Percentiles rank a stretch among this genome's conserved stretches.
Evolutionary conservation across 306 rosid genomes (phyloP).

Genomic region (Quercus aquifolioides): DNA sequence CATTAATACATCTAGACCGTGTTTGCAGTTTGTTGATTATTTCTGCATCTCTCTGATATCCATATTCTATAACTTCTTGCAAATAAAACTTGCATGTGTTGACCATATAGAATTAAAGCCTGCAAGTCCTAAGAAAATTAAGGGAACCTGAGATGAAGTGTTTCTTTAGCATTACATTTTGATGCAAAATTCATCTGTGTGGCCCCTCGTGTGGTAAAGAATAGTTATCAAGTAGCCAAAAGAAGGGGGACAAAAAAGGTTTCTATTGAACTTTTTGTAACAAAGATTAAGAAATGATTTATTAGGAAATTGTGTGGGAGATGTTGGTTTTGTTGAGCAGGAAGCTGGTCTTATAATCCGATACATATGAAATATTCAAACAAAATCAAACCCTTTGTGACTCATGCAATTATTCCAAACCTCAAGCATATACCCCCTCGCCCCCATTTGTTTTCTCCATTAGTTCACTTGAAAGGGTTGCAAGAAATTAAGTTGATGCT

Average conservation of each 20-base stretch:
- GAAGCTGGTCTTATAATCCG: background rate
- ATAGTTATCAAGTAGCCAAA: conserved; percentile 52
- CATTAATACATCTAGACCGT: background rate
- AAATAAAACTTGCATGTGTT: conserved; percentile 61
- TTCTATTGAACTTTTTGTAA: conserved; percentile 67
- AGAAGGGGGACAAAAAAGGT: conserved; percentile 27
- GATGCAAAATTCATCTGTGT: conserved; percentile 43
- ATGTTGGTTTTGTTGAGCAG: conserved; percentile 38
- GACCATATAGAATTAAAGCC: conserved; percentile 42
- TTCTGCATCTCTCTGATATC: background rate
- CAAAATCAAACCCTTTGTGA: too few relatives aligned
- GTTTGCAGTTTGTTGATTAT: background rate
- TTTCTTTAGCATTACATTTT: conserved; percentile 57
- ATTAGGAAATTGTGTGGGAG: conserved; percentile 69
- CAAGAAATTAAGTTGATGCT: too few relatives aligned
- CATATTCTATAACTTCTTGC: conserved; percentile 12
- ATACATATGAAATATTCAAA: too few relatives aligned
- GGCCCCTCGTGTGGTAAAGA: conserved; percentile 38
- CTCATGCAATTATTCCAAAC: too few relatives aligned
- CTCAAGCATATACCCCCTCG: too few relatives aligned
- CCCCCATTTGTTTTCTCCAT: too few relatives aligned
- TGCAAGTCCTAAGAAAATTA: conserved; percentile 48
- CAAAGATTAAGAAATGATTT: conserved; percentile 54
- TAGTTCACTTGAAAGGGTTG: too few relatives aligned
- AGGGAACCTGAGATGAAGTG: conserved; percentile 62